phyloP scores from a whole-genome alignment of 495 filamentous ascomycete species.

The Penicillium steckii region DNA sequence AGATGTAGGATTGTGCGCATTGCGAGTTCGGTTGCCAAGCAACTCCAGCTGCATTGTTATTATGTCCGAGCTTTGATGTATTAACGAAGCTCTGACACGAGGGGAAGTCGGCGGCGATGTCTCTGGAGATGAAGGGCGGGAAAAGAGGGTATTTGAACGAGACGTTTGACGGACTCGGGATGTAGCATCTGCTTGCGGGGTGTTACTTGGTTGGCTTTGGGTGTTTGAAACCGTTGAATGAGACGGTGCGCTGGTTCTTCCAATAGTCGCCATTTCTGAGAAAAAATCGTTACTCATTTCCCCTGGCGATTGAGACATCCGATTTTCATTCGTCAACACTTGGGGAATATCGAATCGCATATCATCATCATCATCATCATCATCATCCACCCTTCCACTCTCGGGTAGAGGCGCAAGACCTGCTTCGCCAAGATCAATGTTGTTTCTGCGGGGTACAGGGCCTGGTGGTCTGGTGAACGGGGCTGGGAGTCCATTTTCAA shows the following conservation, averaged over 20 bases:
- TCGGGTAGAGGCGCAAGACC: constrained; percentile 10
- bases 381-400: constrained; percentile 6
- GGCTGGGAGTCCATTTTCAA: background rate
- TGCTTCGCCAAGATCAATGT: background rate
- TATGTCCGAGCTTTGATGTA: constrained; percentile 47
- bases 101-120: constrained; percentile 47
- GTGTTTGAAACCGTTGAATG: constrained; percentile 7
- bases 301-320: constrained; percentile 37
- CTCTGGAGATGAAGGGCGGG: constrained; percentile 40
- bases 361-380: constrained; percentile 14
- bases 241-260: constrained; percentile 23
- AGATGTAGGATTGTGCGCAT: constrained; percentile 14
- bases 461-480: constrained; percentile 7
- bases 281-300: constrained; percentile 37
- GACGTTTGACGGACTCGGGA: constrained; percentile 27
- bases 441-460: constrained; percentile 2
- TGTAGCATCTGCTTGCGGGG: constrained; percentile 9
- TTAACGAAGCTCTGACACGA: constrained; percentile 44
- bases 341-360: constrained; percentile 22
- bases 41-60: constrained; percentile 51
- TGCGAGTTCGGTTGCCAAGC: constrained; percentile 35
- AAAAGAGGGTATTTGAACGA: constrained; percentile 44
- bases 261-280: constrained; percentile 29
- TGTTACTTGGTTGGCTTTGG: constrained; percentile 12
- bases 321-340: constrained; percentile 36